Evolutionary conservation across 2,329 filamentous ascomycete species (phyloP).

Genomic region (Colletotrichum australisinense): DNA sequence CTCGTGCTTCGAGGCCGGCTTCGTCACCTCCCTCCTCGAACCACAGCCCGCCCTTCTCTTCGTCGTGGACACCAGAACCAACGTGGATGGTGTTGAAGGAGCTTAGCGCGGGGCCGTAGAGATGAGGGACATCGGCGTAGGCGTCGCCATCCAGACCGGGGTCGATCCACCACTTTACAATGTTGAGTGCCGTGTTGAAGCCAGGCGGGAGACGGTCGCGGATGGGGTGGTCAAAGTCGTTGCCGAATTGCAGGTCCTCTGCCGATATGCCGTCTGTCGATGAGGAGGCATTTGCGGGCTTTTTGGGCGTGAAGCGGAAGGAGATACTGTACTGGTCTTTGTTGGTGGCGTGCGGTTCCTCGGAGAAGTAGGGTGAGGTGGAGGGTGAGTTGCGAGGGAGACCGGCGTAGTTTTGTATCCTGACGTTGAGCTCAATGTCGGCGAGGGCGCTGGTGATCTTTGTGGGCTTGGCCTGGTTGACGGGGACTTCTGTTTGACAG

Average conservation of each 20-base stretch:
- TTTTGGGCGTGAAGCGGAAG: conserved; percentile 81
- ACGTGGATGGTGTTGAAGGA: conserved; percentile 83
- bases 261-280: conserved; percentile 67
- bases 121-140: conserved; percentile 85
- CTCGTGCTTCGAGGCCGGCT: conserved; percentile 59
- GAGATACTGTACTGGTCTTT: conserved; percentile 87
- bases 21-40: conserved; percentile 76
- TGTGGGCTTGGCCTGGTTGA: conserved; percentile 76
- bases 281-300: conserved; percentile 36
- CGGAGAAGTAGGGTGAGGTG: conserved; percentile 82
- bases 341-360: conserved; percentile 72
- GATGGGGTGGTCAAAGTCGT: conserved; percentile 94
- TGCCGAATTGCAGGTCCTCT: conserved; percentile 87
- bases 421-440: conserved; percentile 77
- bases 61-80: conserved; percentile 63
- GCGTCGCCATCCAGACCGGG: conserved; percentile 91
- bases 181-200: conserved; percentile 84
- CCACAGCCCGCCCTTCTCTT: conserved; percentile 62
- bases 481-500: conserved; percentile 79
- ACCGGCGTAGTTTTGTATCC: conserved; percentile 76
- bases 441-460: conserved; percentile 73
- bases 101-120: conserved; percentile 85
- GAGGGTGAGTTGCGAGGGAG: conserved; percentile 76
- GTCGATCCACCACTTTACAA: conserved; percentile 92
- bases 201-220: conserved; percentile 87